Base-by-base conservation (phyloP, 768 basidiomycete genomes). In the Sistotremastrum suecicum region DNA sequence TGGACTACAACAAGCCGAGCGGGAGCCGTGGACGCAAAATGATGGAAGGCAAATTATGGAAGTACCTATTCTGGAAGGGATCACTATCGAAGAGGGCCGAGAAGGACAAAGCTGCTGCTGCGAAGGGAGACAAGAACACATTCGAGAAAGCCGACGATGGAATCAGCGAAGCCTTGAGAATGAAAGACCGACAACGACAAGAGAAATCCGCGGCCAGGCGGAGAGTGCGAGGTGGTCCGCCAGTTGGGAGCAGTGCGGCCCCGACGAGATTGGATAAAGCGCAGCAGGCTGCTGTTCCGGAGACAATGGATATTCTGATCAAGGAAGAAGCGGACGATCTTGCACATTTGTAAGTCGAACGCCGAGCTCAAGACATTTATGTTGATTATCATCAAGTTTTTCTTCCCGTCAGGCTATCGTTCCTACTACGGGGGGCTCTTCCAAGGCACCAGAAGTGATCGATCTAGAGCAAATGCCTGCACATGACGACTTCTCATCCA, bases 11-110 rank as follows among this genome's bases (percentile, higher is more conserved):
- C 38, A 72, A 74, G 0, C 71, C 74, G 3, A 68, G 68, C 29
- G 85, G 83, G 2, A 53, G 64, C 44, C 77, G 75, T 48, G 92
- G 87, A 1, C 70, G 74, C 37, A 63, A 55, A 28, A 82, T 95
- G 83, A 85, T 97, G 79, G 70, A 85, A 56, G 65, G 69, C 11
- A 83, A 83, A 50, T 67, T 95, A 2, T 65, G 72, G 6, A 59
- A 63, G 29, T 88, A 90, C 60, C 67, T 97, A 11, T 81, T 70
- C 68, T 90, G 89, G 89, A 91, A 90, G 61, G 68, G 72, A 8
- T 68, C 72, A 46, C 58, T 71, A 39, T 56, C 35, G 34, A 47
- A 5, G 40, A 42, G 33, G 48, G 48, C 33, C 45, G 43, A 41
- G 28, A 36, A 34, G 36, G 41, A 20, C 37, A 44, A 40, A 20